Evolutionary conservation across 2,329 filamentous ascomycete species (phyloP).

Genomic region (Paradendryphiella salina): DNA sequence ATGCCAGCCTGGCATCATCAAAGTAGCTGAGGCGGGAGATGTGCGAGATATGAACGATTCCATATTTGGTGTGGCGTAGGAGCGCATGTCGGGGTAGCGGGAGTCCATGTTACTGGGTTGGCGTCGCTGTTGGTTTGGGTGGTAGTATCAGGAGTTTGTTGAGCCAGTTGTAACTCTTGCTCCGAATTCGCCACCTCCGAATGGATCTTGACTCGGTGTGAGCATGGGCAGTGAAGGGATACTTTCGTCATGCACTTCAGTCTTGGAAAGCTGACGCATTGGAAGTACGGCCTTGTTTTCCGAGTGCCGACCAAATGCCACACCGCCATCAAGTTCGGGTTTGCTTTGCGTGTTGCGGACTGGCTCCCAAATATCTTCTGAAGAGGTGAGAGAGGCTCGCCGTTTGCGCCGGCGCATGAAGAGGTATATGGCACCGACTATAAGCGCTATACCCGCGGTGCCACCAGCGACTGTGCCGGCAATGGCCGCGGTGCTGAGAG

Average conservation of each 20-base stretch:
- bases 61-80: not conserved
- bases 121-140: too few relatives aligned
- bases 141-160: not conserved
- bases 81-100: not conserved
- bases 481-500: conserved; percentile 17
- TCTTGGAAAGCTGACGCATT: not conserved
- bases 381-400: not conserved
- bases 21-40: not conserved
- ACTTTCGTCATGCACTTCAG: not conserved
- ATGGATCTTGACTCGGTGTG: not conserved
- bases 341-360: not conserved
- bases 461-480: conserved; percentile 24
- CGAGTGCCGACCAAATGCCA: not conserved
- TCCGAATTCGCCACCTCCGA: not conserved
- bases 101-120: not conserved
- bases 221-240: not conserved
- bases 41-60: not conserved
- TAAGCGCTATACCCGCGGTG: conserved; percentile 10
- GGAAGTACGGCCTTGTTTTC: not conserved
- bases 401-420: conserved; percentile 15
- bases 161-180: not conserved
- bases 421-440: conserved; percentile 13
- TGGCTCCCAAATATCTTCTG: conserved; percentile 1
- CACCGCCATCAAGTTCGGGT: not conserved
- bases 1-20: not conserved